Evolutionary conservation across 2,329 filamentous ascomycete species (phyloP).

Genomic region (Trichoderma harzianum): DNA sequence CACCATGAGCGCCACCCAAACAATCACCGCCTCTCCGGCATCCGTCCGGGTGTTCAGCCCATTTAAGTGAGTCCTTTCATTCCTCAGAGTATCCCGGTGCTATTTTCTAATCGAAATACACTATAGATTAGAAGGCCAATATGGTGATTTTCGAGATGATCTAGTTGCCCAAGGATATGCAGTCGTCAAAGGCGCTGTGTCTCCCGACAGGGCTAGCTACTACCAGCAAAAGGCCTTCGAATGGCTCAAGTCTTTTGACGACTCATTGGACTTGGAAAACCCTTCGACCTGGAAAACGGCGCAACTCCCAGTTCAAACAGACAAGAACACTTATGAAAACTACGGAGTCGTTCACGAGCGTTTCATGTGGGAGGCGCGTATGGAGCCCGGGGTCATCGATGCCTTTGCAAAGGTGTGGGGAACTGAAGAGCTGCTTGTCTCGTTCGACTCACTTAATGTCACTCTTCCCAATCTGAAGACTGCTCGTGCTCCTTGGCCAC

Average conservation of each 20-base stretch:
- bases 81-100: accelerated
- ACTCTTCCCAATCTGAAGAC: neutral
- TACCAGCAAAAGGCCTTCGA: neutral
- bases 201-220: neutral
- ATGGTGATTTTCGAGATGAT: neutral
- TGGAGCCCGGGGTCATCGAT: neutral
- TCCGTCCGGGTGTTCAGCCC: neutral
- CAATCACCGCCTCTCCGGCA: neutral
- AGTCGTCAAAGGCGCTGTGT: neutral
- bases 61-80: neutral
- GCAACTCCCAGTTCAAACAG: neutral
- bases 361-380: neutral
- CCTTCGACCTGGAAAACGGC: neutral
- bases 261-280: neutral
- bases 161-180: neutral
- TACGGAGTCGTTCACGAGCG: neutral
- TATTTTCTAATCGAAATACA: neutral
- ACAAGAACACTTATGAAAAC: neutral
- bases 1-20: neutral
- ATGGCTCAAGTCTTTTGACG: neutral
- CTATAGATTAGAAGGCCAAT: neutral
- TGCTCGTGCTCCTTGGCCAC: neutral
- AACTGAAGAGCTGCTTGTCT: neutral
- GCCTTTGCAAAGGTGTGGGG: neutral
- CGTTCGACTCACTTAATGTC: neutral